A percentile compares a stretch with the other conserved stretches of the same genome.
Conservation (phyloP, 2,329 filamentous ascomycete species). For the Alternaria dauci region DNA sequence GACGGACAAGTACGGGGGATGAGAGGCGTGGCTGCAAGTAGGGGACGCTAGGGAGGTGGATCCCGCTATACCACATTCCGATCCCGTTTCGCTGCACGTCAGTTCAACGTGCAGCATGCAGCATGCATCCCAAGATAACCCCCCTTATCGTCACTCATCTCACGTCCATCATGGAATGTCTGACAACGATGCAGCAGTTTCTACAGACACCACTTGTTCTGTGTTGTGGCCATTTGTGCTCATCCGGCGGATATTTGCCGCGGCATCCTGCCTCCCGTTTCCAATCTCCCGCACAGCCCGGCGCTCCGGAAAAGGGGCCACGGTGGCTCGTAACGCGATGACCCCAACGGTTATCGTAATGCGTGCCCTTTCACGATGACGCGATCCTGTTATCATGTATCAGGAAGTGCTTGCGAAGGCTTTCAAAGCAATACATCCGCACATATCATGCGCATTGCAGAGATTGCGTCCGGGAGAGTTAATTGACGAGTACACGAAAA, state of each 20-base stretch:
- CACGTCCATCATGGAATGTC: not conserved
- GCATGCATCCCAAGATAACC: constrained; percentile 7
- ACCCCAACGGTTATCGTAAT: constrained; percentile 9
- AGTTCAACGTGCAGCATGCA: constrained; percentile 16
- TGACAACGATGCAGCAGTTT: not conserved
- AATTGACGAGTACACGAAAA: constrained; percentile 1
- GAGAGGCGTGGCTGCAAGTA: constrained; percentile 8
- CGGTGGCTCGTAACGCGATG: constrained; percentile 5
- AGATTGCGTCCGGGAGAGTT: not conserved
- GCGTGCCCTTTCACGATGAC: not conserved
- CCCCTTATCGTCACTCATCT: constrained; percentile 4
- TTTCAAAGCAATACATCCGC: not conserved
- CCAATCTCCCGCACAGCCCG: constrained; percentile 19
- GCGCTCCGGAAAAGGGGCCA: constrained; percentile 18
- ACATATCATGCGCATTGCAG: constrained; percentile 1
- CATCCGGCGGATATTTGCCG: constrained; percentile 3
- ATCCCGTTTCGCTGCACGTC: constrained; percentile 15
- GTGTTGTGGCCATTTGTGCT: not conserved
- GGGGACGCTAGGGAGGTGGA: constrained; percentile 10
- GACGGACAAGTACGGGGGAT: constrained; percentile 4
- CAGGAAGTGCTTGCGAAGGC: not conserved
- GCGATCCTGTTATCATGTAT: not conserved
- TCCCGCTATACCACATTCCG: constrained; percentile 11
- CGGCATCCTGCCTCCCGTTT: constrained; percentile 10
- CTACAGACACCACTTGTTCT: not conserved